Evolutionary conservation across 352 stramenopile species (phyloP), one percentile per base, ranked within the genome.

Genomic region (Phytophthora sojae): DNA sequence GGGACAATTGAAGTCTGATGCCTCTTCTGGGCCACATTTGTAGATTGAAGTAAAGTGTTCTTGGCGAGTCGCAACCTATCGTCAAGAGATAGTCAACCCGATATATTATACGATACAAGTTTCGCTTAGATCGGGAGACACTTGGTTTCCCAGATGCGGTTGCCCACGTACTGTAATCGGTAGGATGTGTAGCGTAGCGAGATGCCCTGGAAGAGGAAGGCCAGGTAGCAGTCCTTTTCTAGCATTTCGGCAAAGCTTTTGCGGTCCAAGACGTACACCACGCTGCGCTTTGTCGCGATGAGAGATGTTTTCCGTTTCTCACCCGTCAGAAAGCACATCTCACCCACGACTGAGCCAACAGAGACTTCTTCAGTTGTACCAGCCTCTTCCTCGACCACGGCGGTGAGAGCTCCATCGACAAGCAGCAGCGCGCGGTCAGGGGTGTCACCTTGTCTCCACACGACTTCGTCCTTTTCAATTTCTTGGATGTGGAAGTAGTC

Each of bases 121-220:
- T 29, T 49, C 19, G 42, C 44, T 76, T 76, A 94, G 55, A 94
- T 90, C 5, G 87, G 85, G 25, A 94, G 61, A 29, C 87, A 94
- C 68, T 94, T 94, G 63, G 87, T 93, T 64, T 94, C 87, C 87
- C 87, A 94, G 67, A 94, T 94, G 45, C 87, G 87, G 49, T 94
- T 94, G 45, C 87, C 87, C 1, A 94, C 87, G 61, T 94, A 94
- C 54, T 94, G 87, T 50, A 93, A 76, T 17, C 87, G 78, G 57
- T 88, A 86, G 0, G 85, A 94, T 32, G 86, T 91, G 69, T 94
- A 94, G 4, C 84, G 80, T 25, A 94, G 61, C 15, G 87, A 88
- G 30, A 94, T 88, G 4, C 82, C 77, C 59, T 94, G 87, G 57
- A 94, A 92, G 8, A 93, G 72, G 57, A 93, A 94, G 17, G 87